Percentiles rank a stretch among this genome's conserved stretches.
phyloP scores from a whole-genome alignment of 1,284 basidiomycete species.

The Coniferiporia sulphurascens region DNA sequence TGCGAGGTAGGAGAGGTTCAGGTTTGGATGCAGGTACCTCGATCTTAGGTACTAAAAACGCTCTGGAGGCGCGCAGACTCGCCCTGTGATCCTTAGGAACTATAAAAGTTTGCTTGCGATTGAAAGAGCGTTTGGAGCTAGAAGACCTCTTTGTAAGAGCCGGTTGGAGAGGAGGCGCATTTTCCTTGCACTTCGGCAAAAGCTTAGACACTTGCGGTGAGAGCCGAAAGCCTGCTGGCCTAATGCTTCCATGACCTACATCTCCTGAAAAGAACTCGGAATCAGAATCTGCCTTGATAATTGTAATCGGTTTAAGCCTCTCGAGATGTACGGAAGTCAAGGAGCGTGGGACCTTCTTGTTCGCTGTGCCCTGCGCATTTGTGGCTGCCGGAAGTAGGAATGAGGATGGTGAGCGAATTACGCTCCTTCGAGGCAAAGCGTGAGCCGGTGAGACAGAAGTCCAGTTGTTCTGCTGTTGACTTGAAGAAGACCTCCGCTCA shows the following conservation, averaged over 20 bases:
- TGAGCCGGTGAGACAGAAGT: not conserved
- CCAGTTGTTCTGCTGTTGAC: not conserved
- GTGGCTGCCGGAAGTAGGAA: not conserved
- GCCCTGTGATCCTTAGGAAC: not conserved
- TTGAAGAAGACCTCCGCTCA: constrained; percentile 1
- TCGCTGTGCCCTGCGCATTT: not conserved
- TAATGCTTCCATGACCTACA: not conserved
- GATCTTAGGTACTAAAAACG: constrained; percentile 9
- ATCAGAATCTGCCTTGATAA: not conserved
- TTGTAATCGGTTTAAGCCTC: not conserved
- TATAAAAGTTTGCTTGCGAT: not conserved
- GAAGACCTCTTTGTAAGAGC: not conserved
- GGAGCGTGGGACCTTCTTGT: not conserved
- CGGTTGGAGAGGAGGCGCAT: not conserved
- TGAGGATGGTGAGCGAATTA: not conserved
- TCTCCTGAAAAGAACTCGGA: not conserved
- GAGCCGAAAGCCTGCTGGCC: not conserved
- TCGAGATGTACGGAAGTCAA: not conserved
- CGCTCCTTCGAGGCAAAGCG: not conserved
- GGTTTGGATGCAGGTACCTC: not conserved
- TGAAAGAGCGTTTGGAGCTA: not conserved
- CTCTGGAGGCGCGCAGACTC: not conserved
- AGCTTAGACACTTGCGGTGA: not conserved
- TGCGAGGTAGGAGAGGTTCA: constrained; percentile 1
- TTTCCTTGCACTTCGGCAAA: constrained; percentile 1